phyloP scores from a whole-genome alignment of 2,329 filamentous ascomycete genomes.

The Calonectria hawksworthii region DNA sequence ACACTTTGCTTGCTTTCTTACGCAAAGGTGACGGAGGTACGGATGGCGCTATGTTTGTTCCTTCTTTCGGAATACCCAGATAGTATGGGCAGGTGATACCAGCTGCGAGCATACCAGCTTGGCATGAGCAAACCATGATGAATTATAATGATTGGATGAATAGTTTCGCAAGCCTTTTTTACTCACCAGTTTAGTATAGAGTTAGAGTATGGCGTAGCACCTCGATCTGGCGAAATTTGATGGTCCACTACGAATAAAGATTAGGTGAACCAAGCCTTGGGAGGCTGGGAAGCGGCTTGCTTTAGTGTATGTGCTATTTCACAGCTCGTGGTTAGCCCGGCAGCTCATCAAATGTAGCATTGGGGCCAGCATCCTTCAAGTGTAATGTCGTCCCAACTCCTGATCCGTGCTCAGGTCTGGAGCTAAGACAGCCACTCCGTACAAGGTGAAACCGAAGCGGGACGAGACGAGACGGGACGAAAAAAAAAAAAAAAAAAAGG shows the following conservation, averaged over 20 bases:
- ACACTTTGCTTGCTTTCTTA: not conserved
- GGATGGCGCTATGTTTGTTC: conserved; percentile 6
- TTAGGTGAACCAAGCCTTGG: not conserved
- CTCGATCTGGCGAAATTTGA: not conserved
- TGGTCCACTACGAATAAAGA: not conserved
- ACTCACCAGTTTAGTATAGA: not conserved
- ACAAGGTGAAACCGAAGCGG: conserved; percentile 2
- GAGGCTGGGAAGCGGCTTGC: not conserved
- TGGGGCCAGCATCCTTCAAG: not conserved
- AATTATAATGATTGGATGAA: not conserved
- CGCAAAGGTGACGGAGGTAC: not conserved
- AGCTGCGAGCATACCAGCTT: not conserved
- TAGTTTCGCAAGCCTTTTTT: not conserved
- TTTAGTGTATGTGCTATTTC: not conserved
- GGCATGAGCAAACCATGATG: not conserved
- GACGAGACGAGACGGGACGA: not conserved
- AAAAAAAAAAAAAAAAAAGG: not conserved
- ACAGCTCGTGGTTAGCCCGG: not conserved
- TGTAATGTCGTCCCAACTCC: not conserved
- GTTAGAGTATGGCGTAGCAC: not conserved
- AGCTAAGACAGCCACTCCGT: not conserved
- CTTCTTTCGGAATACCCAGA: conserved; percentile 13
- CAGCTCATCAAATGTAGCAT: not conserved
- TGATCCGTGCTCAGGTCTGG: not conserved
- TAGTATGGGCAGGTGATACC: not conserved